Evolutionary conservation across 1,284 basidiomycete species (phyloP), one percentile per base, ranked within the genome.

Genomic region (Heliocybe sulcata): DNA sequence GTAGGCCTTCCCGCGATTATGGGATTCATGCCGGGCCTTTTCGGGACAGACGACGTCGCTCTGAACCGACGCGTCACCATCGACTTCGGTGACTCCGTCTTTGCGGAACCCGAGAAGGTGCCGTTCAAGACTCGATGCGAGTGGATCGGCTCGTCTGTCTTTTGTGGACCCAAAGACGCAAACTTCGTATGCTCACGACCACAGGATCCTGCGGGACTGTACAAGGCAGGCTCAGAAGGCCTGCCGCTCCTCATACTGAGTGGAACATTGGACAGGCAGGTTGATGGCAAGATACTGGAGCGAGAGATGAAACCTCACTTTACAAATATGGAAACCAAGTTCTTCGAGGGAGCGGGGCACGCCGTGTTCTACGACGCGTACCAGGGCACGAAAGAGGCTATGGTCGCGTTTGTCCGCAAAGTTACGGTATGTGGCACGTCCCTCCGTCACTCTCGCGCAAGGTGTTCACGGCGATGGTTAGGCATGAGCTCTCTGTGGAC

Each of bases 321-420:
- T 55, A 61, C 51, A 49, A 59, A 64, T 53, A 22, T 60, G 33
- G 60, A 63, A 45, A 57, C 59, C 22, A 54, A 58, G 48, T 49
- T 59, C 49, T 45, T 67, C 19, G 56, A 61, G 3, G 60, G 56
- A 27, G 56, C 58, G n/a, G 55, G 60, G 29, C 65, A 67, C 54
- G 60, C 64, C 10, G 52, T 63, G 0, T 64, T 62, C 49, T 54
- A 62, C 12, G 64, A 67, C 49, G 35, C 54, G 16, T 54, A 35
- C 16, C 9, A 35, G 16, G 33, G 33, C 9, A 35, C 57, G 19
- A 60, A 60, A 20, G 64, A 64, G 52, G 60, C 63, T 23, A 59
- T 65, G 52, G 50, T 16, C 9, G 9, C 33, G 9, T 35, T 35
- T 35, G 33, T 35, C 9, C 33, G 33, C 33, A 9, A 35, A 16